Conservation (phyloP, 495 filamentous ascomycete species). For the Xylaria sp. region DNA sequence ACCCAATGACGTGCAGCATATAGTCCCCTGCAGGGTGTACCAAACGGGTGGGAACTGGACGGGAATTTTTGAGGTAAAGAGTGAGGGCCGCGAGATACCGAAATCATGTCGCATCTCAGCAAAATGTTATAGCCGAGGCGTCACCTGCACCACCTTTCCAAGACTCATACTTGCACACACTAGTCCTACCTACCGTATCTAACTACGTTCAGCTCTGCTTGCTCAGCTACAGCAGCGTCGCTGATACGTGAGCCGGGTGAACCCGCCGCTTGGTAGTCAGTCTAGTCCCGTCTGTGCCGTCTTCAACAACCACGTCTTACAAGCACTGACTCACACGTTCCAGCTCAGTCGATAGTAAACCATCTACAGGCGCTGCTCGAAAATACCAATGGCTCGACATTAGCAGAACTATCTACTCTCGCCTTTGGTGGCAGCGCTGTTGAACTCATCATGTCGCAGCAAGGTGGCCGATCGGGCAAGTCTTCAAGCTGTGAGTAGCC, state of each 20-base stretch:
- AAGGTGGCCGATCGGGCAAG: constrained; percentile 27
- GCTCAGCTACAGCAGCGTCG: too few relatives aligned
- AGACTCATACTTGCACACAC: neutral
- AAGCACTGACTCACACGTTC: neutral
- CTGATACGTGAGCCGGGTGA: constrained; percentile 1
- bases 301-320: constrained; percentile 4
- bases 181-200: neutral
- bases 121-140: too few relatives aligned
- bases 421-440: constrained; percentile 18
- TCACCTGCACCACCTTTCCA: neutral
- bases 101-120: neutral
- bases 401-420: constrained; percentile 15
- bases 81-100: constrained; percentile 9
- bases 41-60: constrained; percentile 19
- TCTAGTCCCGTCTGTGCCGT: neutral
- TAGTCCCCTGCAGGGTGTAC: constrained; percentile 11
- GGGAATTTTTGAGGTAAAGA: neutral
- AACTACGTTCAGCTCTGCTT: neutral
- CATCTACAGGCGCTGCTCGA: neutral
- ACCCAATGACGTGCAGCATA: constrained; percentile 25
- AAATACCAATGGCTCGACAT: constrained; percentile 19
- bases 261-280: neutral
- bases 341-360: constrained; percentile 1
- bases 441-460: constrained; percentile 37
- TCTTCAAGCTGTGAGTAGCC: constrained; percentile 39